Evolutionary conservation across 2,329 filamentous ascomycete genomes (phyloP).

Genomic region (Colletotrichum camelliae): DNA sequence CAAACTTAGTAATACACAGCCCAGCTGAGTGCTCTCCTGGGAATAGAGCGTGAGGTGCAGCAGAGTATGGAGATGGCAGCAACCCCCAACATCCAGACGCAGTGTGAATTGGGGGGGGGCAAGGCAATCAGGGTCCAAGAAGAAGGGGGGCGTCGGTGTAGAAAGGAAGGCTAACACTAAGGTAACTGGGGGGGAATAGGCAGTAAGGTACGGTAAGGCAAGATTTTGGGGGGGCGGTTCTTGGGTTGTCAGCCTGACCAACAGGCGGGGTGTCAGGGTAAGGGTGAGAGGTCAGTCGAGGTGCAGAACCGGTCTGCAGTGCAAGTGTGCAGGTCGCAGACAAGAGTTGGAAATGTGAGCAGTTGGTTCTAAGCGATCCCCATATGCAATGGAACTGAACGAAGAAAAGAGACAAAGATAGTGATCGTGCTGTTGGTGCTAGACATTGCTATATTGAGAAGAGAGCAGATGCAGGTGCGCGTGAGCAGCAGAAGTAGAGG

Average conservation of each 20-base stretch:
- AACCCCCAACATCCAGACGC: slow-evolving; percentile 32
- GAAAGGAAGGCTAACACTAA: slow-evolving; percentile 1
- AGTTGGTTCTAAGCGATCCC: slow-evolving; percentile 33
- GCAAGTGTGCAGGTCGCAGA: neutral
- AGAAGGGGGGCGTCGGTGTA: slow-evolving; percentile 25
- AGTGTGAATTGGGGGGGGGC: slow-evolving; percentile 24
- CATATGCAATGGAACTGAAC: slow-evolving; percentile 41
- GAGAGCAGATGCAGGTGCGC: slow-evolving; percentile 19
- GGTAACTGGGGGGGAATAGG: slow-evolving; percentile 17
- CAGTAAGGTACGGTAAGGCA: slow-evolving; percentile 18
- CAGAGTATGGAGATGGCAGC: slow-evolving; percentile 35
- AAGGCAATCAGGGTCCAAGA: slow-evolving; percentile 17
- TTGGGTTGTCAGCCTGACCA: slow-evolving; percentile 39
- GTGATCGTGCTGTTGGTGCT: slow-evolving; percentile 24
- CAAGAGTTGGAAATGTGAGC: neutral
- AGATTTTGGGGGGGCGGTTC: slow-evolving; percentile 5
- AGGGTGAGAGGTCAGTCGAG: slow-evolving; percentile 26
- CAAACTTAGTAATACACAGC: slow-evolving; percentile 56
- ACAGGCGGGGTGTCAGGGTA: slow-evolving; percentile 27
- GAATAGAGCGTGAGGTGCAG: slow-evolving; percentile 34
- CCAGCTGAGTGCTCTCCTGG: slow-evolving; percentile 40
- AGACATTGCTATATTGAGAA: slow-evolving; percentile 48
- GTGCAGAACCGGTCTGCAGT: slow-evolving; percentile 27
- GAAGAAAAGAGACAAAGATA: slow-evolving; percentile 37
- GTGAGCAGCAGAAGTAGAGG: slow-evolving; percentile 30